Base-by-base conservation (phyloP, 345 rosid species). In the Kandelia obovata region DNA sequence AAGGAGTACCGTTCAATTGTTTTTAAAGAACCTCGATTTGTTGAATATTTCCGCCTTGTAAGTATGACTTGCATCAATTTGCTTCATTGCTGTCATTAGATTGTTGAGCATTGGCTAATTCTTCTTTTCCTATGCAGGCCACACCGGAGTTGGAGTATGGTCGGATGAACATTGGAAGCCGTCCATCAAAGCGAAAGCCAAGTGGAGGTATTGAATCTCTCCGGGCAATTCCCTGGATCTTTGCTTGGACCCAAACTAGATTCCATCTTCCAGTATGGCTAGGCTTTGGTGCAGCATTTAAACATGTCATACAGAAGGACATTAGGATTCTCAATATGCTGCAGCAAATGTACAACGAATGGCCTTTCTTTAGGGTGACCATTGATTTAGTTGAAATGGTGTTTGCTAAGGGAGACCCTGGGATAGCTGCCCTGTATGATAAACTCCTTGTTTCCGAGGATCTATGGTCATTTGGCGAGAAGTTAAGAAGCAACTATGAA, bases 231-330 rank as follows among this genome's bases (percentile, higher is more conserved):
- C 99, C 99, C 23, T 95, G 99, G 99, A 90, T 95, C 71, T 95
- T 95, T 86, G 99, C 99, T 4, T 95, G 99, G 99, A 95, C 99
- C 0, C 99, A 95, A 70, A 95, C 98, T 21, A 87, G 99, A 77
- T 95, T 95, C 74, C 97, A 90, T 82, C 98, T 95, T 68, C 99
- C 99, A 0, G 99, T 90, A 28, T 95, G 99, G 99, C 86, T 95
- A 30, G 99, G 99, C 35, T 90, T 95, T 68, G 96, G 99, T 69
- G 92, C 84, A n/a, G 99, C 97, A 20, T 90, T 95, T 76, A 92
- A 72, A 78, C 86, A 79, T 57, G 79, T 85, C 4, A 90, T 87
- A 67, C 61, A 85, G 79, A 87, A 88, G 75, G 94, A 92, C 74
- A 69, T 84, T 10, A 84, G 79, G 70, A 95, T 90, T 80, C 93